Percentiles rank a stretch among this genome's conserved stretches.
These are phyloP conservation scores for Ophiostoma tasmaniense DNA, from an alignment of 2,329 filamentous ascomycete genomes.

Conservation along the genomic window DNA sequence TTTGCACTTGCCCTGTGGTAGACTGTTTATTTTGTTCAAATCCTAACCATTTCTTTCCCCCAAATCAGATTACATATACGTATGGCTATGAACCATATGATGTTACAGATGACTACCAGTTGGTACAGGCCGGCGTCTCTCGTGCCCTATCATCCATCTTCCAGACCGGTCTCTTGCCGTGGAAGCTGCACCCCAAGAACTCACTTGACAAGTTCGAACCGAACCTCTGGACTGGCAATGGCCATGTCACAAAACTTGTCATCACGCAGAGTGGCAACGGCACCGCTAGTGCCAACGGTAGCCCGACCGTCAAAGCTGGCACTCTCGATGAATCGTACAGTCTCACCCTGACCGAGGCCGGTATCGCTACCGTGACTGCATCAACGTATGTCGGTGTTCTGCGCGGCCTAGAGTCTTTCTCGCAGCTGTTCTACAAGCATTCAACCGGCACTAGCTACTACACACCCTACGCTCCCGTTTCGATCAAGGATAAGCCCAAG, in stretches of 20 bases:
- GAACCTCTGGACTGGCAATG: constrained; percentile 28
- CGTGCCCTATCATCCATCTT: constrained; percentile 58
- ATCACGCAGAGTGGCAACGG: constrained; percentile 42
- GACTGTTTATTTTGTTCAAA: constrained; percentile 1
- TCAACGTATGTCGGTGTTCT: constrained; percentile 60
- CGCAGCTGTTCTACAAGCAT: constrained; percentile 71
- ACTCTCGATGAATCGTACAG: constrained; percentile 69
- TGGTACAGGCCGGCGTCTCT: constrained; percentile 49
- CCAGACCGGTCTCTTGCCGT: constrained; percentile 61
- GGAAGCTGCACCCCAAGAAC: constrained; percentile 63
- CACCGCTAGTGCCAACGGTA: background rate
- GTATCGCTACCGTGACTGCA: constrained; percentile 55
- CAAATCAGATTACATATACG: constrained; percentile 39
- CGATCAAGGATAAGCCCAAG: constrained; percentile 62
- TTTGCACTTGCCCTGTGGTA: constrained; percentile 14
- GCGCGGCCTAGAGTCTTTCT: constrained; percentile 66
- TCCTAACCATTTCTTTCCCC: constrained; percentile 11
- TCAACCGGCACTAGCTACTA: constrained; percentile 52
- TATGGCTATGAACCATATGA: constrained; percentile 35
- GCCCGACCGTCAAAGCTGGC: constrained; percentile 41
- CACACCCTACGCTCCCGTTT: constrained; percentile 60
- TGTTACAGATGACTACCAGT: constrained; percentile 40
- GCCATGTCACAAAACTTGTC: constrained; percentile 45
- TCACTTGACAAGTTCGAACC: constrained; percentile 55
- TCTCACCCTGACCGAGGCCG: constrained; percentile 49